phyloP scores from a whole-genome alignment of 1,284 basidiomycete genomes.

The Tilletia walkeri region DNA sequence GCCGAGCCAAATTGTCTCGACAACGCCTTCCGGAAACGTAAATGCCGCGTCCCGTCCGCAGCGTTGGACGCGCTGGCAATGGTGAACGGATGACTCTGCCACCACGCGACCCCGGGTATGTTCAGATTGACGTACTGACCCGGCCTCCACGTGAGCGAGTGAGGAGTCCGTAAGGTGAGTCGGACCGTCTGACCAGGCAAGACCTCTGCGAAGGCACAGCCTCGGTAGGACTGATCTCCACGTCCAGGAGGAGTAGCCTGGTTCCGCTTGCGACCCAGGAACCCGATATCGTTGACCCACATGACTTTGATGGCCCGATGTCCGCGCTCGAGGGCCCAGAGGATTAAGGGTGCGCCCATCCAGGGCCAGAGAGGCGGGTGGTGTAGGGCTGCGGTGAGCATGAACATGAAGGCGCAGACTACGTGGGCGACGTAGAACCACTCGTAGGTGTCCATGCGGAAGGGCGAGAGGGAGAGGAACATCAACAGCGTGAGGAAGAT shows the following conservation, averaged over 20 bases:
- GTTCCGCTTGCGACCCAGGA: slow-evolving; percentile 37
- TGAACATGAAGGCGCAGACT: slow-evolving; percentile 56
- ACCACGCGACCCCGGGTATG: slow-evolving; percentile 68
- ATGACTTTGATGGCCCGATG: slow-evolving; percentile 67
- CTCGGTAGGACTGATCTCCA: slow-evolving; percentile 55
- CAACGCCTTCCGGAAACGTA: slow-evolving; percentile 34
- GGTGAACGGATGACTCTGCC: slow-evolving; percentile 79
- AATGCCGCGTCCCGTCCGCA: slow-evolving; percentile 20
- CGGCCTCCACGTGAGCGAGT: slow-evolving; percentile 65
- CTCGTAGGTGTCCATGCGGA: slow-evolving; percentile 72
- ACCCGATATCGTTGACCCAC: slow-evolving; percentile 65
- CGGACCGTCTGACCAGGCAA: slow-evolving; percentile 76
- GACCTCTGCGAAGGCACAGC: slow-evolving; percentile 74
- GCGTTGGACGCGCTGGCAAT: slow-evolving; percentile 68
- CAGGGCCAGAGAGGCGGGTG: slow-evolving; percentile 64
- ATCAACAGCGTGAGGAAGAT: slow-evolving; percentile 69
- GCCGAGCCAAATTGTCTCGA: slow-evolving; percentile 27
- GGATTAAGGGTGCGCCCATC: slow-evolving; percentile 63
- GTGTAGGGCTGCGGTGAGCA: slow-evolving; percentile 49
- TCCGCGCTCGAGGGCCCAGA: slow-evolving; percentile 64
- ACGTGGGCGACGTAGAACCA: slow-evolving; percentile 73
- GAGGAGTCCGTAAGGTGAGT: slow-evolving; percentile 67
- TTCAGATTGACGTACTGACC: slow-evolving; percentile 77
- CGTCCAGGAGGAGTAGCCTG: not conserved
- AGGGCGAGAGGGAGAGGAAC: slow-evolving; percentile 65